Evolutionary conservation across 768 basidiomycete species (phyloP), one percentile per base, ranked within the genome.

Genomic region (Phlebiopsis flavidoalba): DNA sequence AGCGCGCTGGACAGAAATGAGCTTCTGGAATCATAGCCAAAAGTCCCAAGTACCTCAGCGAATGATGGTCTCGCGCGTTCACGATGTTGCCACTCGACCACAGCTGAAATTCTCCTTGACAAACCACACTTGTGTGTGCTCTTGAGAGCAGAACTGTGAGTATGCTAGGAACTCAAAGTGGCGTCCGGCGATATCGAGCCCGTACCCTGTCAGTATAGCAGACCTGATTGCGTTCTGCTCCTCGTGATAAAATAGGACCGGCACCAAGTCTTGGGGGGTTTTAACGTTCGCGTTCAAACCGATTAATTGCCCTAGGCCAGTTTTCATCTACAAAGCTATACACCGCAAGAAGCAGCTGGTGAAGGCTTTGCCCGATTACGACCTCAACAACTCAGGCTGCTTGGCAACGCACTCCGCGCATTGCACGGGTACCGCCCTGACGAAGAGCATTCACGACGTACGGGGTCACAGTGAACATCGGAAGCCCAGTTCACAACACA

Each of bases 81-180:
- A 79, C 33, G 57, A 52, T 48, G 3, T 22, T 3, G 8, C 51
- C 63, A n/a, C 63, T 64, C 15, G n/a, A 48, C 58, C n/a, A 79
- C 74, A 8, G 48, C n/a, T 59, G 69, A 89, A 89, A n/a, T n/a
- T n/a, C 8, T 78, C 75, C 57, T 77, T 82, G 21, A 88, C 81
- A 64, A 89, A 89, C 87, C 85, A 87, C 1, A 79, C 76, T 0
- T n/a, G n/a, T n/a, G 78, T 69, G 50, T 79, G 78, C 37, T 79
- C 72, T 50, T 87, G 22, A 90, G 73, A 0, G 89, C 86, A 5
- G 88, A n/a, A 89, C 65, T 84, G 85, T 0, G 87, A 89, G 70
- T 89, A 90, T 0, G 85, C 88, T 11, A 91, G 76, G 66, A 89
- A 89, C 0, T 78, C 62, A 64, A 88, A 89, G 8, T 67, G 66